Percentiles rank a stretch among this genome's conserved stretches.
These are phyloP conservation scores for Boletus rubescentipes DNA, from an alignment of 768 basidiomycete species.

Conservation along the genomic window DNA sequence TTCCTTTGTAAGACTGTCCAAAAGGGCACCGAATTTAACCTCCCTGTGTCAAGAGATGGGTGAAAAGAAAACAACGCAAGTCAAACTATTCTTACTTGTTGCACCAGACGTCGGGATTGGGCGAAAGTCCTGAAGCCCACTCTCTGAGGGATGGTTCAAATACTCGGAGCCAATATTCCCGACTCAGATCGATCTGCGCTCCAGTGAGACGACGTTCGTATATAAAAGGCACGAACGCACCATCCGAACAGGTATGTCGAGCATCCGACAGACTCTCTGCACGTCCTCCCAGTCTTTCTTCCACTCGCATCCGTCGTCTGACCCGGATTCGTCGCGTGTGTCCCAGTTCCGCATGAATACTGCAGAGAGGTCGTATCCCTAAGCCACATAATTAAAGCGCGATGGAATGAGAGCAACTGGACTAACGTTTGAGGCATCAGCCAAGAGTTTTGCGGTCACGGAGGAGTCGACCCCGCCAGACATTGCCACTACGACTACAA, in stretches of 20 bases:
- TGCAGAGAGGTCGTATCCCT: constrained; percentile 84
- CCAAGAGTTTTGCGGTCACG: constrained; percentile 75
- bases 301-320: constrained; percentile 91
- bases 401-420: background rate
- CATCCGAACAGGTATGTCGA: constrained; percentile 73
- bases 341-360: constrained; percentile 98
- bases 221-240: constrained; percentile 37
- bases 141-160: constrained; percentile 80
- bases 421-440: constrained; percentile 51
- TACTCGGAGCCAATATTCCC: constrained; percentile 88
- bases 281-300: constrained; percentile 95
- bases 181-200: constrained; percentile 77
- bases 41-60: constrained; percentile 48
- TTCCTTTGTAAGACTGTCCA: constrained; percentile 54
- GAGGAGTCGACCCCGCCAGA: constrained; percentile 96
- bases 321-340: constrained; percentile 74
- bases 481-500: constrained; percentile 84
- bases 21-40: constrained; percentile 86
- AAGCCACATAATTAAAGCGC: background rate
- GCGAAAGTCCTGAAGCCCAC: constrained; percentile 81
- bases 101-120: constrained; percentile 93
- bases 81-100: constrained; percentile 56
- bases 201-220: constrained; percentile 1
- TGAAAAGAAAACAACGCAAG: background rate
- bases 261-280: constrained; percentile 67